Evolutionary conservation across 2,329 filamentous ascomycete genomes (phyloP).

Genomic region (Tolypocladium cylindrosporum): DNA sequence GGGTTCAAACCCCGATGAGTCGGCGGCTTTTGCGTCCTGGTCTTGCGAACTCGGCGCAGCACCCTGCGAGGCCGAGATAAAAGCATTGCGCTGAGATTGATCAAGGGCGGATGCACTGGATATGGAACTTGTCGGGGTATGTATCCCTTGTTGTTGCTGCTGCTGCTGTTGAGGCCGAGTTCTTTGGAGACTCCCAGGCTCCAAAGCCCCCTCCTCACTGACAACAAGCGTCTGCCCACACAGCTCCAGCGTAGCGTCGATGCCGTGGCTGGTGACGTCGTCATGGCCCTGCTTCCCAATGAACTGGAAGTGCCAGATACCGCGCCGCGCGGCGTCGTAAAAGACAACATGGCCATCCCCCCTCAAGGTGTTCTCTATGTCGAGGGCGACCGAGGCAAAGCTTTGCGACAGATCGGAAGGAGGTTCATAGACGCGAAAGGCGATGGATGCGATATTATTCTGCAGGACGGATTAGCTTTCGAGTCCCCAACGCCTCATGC

Average conservation of each 20-base stretch:
- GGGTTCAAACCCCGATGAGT: slow-evolving; percentile 16
- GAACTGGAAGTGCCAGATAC: slow-evolving; percentile 46
- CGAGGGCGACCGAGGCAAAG: slow-evolving; percentile 36
- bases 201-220: slow-evolving; percentile 40
- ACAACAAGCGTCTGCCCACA: slow-evolving; percentile 32
- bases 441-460: slow-evolving; percentile 47
- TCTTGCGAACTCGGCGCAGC: slow-evolving; percentile 9
- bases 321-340: slow-evolving; percentile 38
- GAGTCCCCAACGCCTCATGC: not conserved
- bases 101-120: slow-evolving; percentile 31
- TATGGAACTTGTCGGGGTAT: slow-evolving; percentile 36
- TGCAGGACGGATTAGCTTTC: slow-evolving; percentile 16
- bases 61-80: slow-evolving; percentile 5
- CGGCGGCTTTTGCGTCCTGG: slow-evolving; percentile 14
- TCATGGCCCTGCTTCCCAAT: slow-evolving; percentile 27
- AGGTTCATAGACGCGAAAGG: slow-evolving; percentile 46
- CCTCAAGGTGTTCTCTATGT: slow-evolving; percentile 40
- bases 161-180: slow-evolving; percentile 23
- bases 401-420: slow-evolving; percentile 29
- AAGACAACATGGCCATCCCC: slow-evolving; percentile 43
- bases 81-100: slow-evolving; percentile 14
- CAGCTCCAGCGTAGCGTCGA: slow-evolving; percentile 31
- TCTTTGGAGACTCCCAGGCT: slow-evolving; percentile 38
- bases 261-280: slow-evolving; percentile 11
- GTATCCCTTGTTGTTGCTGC: slow-evolving; percentile 28